A percentile compares a stretch with the other conserved stretches of the same genome.
These are phyloP conservation scores for Linnemannia schmuckeri DNA, from an alignment of 192 early-diverging fungal species.

Conservation along the genomic window DNA sequence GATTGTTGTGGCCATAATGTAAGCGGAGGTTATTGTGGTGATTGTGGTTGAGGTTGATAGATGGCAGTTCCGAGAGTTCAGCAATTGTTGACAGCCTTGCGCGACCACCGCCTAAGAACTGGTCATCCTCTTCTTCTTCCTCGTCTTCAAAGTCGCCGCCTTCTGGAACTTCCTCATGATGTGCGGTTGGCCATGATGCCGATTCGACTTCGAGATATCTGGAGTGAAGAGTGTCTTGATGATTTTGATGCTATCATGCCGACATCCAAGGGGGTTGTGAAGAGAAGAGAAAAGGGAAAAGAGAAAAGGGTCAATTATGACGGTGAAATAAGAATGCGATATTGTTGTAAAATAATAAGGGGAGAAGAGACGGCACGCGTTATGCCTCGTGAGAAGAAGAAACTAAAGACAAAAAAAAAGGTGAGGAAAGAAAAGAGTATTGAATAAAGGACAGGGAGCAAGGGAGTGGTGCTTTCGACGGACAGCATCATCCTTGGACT, in stretches of 20 bases:
- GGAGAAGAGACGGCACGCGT: not conserved
- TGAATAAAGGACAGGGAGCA: not conserved
- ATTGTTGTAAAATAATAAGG: not conserved
- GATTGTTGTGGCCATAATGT: not conserved
- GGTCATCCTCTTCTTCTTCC: conserved; percentile 27
- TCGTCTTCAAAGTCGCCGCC: conserved; percentile 7
- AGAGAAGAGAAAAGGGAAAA: not conserved
- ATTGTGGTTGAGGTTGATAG: conserved; percentile 31
- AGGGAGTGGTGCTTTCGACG: not conserved
- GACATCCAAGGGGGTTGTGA: conserved; percentile 1
- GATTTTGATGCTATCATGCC: not conserved
- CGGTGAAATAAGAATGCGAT: not conserved
- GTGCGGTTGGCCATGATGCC: conserved; percentile 13
- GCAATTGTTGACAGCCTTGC: conserved; percentile 46
- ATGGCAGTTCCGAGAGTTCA: conserved; percentile 45
- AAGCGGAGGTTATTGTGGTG: conserved; percentile 1
- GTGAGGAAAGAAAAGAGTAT: not conserved
- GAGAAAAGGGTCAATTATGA: not conserved
- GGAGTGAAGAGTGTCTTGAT: conserved; percentile 5
- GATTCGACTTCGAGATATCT: conserved; percentile 39
- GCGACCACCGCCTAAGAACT: conserved; percentile 15
- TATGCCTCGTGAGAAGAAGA: conserved; percentile 3
- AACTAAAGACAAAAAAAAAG: not conserved
- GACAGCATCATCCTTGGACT: not conserved
- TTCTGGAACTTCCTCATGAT: not conserved